Evolutionary conservation across 805 yeast genomes (phyloP), one percentile per base, ranked within the genome.

Genomic region (Danielia oregonensis): DNA sequence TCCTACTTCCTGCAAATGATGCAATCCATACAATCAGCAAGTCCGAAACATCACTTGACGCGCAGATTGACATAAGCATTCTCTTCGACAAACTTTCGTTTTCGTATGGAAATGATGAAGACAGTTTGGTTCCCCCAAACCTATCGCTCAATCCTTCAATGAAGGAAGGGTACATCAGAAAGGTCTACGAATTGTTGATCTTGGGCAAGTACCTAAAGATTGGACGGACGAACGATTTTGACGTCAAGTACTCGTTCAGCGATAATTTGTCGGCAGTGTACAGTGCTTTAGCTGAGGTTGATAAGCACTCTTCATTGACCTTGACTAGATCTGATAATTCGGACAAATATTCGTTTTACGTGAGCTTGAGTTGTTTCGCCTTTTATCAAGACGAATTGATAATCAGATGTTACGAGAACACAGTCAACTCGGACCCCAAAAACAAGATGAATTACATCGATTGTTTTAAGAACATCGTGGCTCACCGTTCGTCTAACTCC

Each of bases 1-100:
- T 86, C 15, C 53, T 64, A 6, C 54, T 70, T 16, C 56, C 52
- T 2, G 60, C 70, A 2, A 60, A 55, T 2, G 72, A 68, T 4
- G 74, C 72, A 8, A 57, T 66, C 3, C 79, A 75, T 48, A 76
- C 82, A 0, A 79, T 87, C 24, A 65, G 70, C 40, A 55, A 75
- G 3, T 54, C 60, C n/a, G 72, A 72, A 40, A 64, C 76, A 11
- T 61, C 70, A 1, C 57, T 83, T 37, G 78, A 74, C 42, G 63
- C 83, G 3, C 76, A 76, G 36, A 54, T 85, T 4, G 78, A 82
- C 42, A 67, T 82, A 2, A 54, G 60, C 0, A 58, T 84, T 33
- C 59, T 87, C 14, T 52, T 68, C 2, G 46, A 63, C 0, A 73
- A 65, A 35, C 61, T 80, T 24, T 59, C 61, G 3, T 82, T 82